phyloP scores from a whole-genome alignment of 1,284 basidiomycete genomes.

The Omphalotus olearius region DNA sequence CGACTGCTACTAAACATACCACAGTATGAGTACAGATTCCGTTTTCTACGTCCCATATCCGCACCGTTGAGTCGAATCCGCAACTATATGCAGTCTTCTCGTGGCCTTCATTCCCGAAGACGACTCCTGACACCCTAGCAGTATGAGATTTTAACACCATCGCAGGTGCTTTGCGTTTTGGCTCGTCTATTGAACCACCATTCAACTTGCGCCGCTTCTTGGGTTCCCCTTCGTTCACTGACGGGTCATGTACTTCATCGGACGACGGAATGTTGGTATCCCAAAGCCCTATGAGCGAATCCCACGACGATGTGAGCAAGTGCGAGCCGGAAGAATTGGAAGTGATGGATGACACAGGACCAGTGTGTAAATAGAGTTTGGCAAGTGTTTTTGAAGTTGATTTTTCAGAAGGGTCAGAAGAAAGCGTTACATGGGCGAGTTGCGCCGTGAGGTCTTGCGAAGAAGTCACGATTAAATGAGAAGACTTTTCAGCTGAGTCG shows the following conservation, averaged over 20 bases:
- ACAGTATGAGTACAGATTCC: slow-evolving; percentile 66
- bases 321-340: slow-evolving; percentile 50
- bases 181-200: slow-evolving; percentile 24
- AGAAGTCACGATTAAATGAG: slow-evolving; percentile 67
- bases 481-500: slow-evolving; percentile 28
- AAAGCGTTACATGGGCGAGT: slow-evolving; percentile 49
- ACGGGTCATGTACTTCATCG: slow-evolving; percentile 54
- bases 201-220: slow-evolving; percentile 54
- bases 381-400: slow-evolving; percentile 41
- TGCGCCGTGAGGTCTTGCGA: slow-evolving; percentile 81
- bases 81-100: slow-evolving; percentile 55
- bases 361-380: slow-evolving; percentile 72
- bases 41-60: slow-evolving; percentile 68
- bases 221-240: slow-evolving; percentile 32
- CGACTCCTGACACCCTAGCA: slow-evolving; percentile 62
- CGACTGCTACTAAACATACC: slow-evolving; percentile 37
- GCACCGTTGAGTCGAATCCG: slow-evolving; percentile 74
- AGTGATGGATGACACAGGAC: slow-evolving; percentile 65
- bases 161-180: slow-evolving; percentile 58
- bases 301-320: slow-evolving; percentile 78
- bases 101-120: slow-evolving; percentile 36
- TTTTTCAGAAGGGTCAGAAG: slow-evolving; percentile 21
- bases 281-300: slow-evolving; percentile 78
- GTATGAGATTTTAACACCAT: slow-evolving; percentile 73
- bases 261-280: slow-evolving; percentile 54